Base-by-base conservation (phyloP, 345 rosid genomes). In the Heritiera fomes region DNA sequence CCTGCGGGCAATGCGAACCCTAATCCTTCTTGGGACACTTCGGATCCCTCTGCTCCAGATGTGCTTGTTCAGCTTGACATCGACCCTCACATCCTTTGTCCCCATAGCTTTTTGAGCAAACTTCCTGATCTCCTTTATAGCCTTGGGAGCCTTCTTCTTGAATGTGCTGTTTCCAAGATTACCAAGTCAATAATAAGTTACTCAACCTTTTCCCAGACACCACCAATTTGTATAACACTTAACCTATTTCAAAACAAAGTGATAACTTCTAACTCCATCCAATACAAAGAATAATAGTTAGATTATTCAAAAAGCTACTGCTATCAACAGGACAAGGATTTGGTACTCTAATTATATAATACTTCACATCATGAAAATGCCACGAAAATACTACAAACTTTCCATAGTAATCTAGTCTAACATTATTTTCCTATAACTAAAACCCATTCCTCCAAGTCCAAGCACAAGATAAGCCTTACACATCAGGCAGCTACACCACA, bases 81-180 rank as follows among this genome's bases (percentile, higher is more conserved):
- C 87, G 8, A 86, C 87, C 59, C 87, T 80, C 77, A 86, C 90
- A 52, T 86, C 89, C 45, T 79, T 82, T 18, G 88, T 85, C 28
- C 89, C 87, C 89, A 90, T 88, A 28, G 88, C 88, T 60, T 90
- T 87, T 82, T 90, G 79, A 1, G 88, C 87, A 80, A 88, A 90
- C 80, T 87, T 90, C 86, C 88, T 85, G 56, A 90, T 88, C 87
- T 90, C 93, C 84, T 90, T 88, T 15, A 90, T 90, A 12, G 93
- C 93, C 43, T 85, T 90, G 14, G 93, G 93, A n/a, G 92, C 92
- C 68, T 86, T 90, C 89, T 88, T 90, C 87, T 90, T 90, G 76
- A 90, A 90, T n/a, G 93, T 90, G 79, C 89, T 88, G 81, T 80
- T 80, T 58, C 49, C 41, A 59, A 73, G 38, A 58, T 40, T 3